Evolutionary conservation across 768 basidiomycete species (phyloP), one percentile per base, ranked within the genome.

Genomic region (Neoboletus brunneissimus): DNA sequence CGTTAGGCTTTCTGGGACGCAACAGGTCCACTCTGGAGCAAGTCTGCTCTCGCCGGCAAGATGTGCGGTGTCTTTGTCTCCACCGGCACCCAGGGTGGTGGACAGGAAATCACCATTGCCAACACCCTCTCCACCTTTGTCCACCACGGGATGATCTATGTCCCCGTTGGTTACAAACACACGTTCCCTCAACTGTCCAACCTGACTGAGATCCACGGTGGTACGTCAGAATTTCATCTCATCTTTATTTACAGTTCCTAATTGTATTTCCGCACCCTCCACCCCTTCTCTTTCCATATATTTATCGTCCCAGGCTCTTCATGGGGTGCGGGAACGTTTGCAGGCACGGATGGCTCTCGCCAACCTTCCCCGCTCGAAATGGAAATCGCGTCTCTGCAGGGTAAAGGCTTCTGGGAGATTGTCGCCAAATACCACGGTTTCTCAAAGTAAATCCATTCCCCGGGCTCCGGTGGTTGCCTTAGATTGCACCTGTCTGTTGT

Each of bases 261-360:
- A 55, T 53, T 48, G 37, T 37, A 44, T 22, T 15, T 44, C n/a
- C 4, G 16, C 27, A 31, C 18, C 4, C 13, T 7, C 32, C 3
- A 4, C 32, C 12, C 32, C 12, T 13, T 4, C 6, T 46, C 27
- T 16, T 18, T 27, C 27, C 8, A 34, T 18, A 18, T 27, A 23
- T 31, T 47, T 20, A n/a, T 15, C 22, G 42, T 38, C 20, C 2
- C 45, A 86, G 88, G 89, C 44, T 86, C 87, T 20, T 81, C 91
- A 1, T 94, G 86, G 83, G 91, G 91, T 60, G 85, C 88, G n/a
- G 89, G 87, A 45, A 87, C 87, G 32, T 76, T 82, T 62, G 77
- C 86, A 13, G 77, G 75, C 43, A 65, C 72, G 10, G 78, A 80
- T 56, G 86, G 85, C 27, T 75, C 80, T 16, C 85, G 88, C 61